phyloP scores from a whole-genome alignment of 2,329 filamentous ascomycete species.

The Fusarium solani-melongenae region DNA sequence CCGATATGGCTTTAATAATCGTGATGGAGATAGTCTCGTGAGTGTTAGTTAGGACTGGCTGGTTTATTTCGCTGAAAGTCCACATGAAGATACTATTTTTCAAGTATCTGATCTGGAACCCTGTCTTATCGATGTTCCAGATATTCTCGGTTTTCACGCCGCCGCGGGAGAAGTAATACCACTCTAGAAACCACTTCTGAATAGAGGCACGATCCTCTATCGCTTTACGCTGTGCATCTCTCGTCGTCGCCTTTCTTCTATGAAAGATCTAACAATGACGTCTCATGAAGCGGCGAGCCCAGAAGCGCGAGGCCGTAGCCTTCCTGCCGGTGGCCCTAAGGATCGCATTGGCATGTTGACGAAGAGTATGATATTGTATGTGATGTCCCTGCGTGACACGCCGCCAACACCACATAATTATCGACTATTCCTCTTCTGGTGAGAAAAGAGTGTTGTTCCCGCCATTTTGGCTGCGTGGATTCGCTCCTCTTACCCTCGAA shows the following conservation, averaged over 20 bases:
- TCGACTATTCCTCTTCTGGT: background rate
- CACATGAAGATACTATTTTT: background rate
- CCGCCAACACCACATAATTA: background rate
- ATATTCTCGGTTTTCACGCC: background rate
- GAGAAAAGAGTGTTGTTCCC: background rate
- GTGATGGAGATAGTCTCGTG: background rate
- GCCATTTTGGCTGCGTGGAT: background rate
- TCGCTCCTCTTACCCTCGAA: background rate
- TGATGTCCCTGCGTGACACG: background rate
- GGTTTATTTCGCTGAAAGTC: background rate
- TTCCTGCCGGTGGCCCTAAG: background rate
- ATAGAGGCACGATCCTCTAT: background rate
- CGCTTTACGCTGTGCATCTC: background rate
- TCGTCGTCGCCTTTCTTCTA: background rate
- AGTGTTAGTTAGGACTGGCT: background rate
- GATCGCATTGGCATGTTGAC: background rate
- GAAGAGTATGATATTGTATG: background rate
- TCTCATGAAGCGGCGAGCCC: background rate
- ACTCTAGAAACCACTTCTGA: background rate
- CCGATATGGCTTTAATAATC: background rate
- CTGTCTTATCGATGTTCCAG: background rate
- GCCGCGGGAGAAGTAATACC: background rate
- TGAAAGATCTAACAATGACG: background rate
- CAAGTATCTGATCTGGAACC: background rate
- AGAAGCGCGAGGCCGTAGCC: background rate